These are phyloP conservation scores for Boletus coccyginus DNA, from an alignment of 768 basidiomycete genomes.

Conservation along the genomic window DNA sequence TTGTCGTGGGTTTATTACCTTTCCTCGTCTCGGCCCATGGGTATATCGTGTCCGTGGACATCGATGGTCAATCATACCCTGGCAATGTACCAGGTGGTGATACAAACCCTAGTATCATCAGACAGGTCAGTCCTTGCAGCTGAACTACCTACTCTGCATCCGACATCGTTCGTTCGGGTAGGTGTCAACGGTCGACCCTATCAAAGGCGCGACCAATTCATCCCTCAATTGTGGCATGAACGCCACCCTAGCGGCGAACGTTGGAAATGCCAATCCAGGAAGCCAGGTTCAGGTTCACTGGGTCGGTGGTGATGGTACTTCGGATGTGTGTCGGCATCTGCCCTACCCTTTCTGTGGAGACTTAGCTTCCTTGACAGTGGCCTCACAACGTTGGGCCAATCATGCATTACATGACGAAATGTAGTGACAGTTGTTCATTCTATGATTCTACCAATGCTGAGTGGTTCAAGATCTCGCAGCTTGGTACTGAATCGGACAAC, in stretches of 20 bases:
- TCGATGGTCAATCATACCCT: slow-evolving; percentile 27
- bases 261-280: slow-evolving; percentile 60
- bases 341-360: background rate
- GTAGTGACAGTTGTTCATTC: slow-evolving; percentile 52
- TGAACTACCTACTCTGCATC: background rate
- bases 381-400: slow-evolving; percentile 63
- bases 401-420: slow-evolving; percentile 71
- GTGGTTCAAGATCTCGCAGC: slow-evolving; percentile 73
- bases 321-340: slow-evolving; percentile 27
- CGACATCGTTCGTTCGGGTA: slow-evolving; percentile 2
- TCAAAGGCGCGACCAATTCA: slow-evolving; percentile 57
- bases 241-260: slow-evolving; percentile 45
- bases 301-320: slow-evolving; percentile 41
- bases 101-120: slow-evolving; percentile 39
- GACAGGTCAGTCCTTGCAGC: slow-evolving; percentile 31
- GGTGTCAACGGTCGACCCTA: slow-evolving; percentile 41
- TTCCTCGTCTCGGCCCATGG: slow-evolving; percentile 30
- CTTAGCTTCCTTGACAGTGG: slow-evolving; percentile 34
- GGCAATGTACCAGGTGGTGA: slow-evolving; percentile 34
- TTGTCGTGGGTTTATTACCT: slow-evolving; percentile 14
- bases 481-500: slow-evolving; percentile 37
- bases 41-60: slow-evolving; percentile 28
- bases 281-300: slow-evolving; percentile 53
- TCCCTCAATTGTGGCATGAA: slow-evolving; percentile 58
- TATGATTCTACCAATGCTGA: slow-evolving; percentile 56